Percentiles rank a stretch among this genome's conserved stretches.
Conservation (phyloP, 352 stramenopile genomes). For the Globisporangium cederbergense region DNA sequence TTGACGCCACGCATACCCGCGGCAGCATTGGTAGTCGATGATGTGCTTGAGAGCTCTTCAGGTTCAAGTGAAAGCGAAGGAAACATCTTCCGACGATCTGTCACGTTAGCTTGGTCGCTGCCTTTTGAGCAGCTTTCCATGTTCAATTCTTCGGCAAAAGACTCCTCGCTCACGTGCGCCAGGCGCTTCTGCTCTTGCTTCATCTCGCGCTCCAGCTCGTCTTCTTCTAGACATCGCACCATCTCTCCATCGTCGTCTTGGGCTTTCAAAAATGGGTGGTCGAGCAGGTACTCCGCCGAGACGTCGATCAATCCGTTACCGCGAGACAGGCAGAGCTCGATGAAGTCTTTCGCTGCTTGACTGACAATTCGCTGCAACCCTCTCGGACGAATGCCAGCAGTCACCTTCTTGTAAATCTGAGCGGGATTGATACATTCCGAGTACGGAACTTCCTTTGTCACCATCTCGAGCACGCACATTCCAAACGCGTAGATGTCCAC, state of each 20-base stretch:
- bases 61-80: slow-evolving; percentile 53
- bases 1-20: slow-evolving; percentile 16
- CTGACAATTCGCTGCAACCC: slow-evolving; percentile 73
- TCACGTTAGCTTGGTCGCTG: slow-evolving; percentile 22
- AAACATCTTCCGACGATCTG: slow-evolving; percentile 47
- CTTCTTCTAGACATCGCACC: slow-evolving; percentile 68
- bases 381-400: slow-evolving; percentile 71
- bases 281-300: slow-evolving; percentile 72
- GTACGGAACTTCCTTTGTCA: slow-evolving; percentile 98
- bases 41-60: slow-evolving; percentile 43
- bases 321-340: slow-evolving; percentile 78
- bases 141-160: slow-evolving; percentile 65
- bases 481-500: slow-evolving; percentile 98
- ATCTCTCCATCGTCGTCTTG: slow-evolving; percentile 80
- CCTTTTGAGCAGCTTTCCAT: slow-evolving; percentile 73
- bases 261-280: slow-evolving; percentile 73
- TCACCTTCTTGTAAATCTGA: slow-evolving; percentile 92
- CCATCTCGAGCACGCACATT: slow-evolving; percentile 99
- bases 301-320: slow-evolving; percentile 80
- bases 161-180: slow-evolving; percentile 53
- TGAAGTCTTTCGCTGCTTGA: slow-evolving; percentile 73
- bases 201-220: slow-evolving; percentile 54
- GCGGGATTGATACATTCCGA: slow-evolving; percentile 92
- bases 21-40: slow-evolving; percentile 14
- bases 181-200: slow-evolving; percentile 46